phyloP scores from a whole-genome alignment of 164 flowering plant genomes.

The Kalanchoe fedtschenkoi region DNA sequence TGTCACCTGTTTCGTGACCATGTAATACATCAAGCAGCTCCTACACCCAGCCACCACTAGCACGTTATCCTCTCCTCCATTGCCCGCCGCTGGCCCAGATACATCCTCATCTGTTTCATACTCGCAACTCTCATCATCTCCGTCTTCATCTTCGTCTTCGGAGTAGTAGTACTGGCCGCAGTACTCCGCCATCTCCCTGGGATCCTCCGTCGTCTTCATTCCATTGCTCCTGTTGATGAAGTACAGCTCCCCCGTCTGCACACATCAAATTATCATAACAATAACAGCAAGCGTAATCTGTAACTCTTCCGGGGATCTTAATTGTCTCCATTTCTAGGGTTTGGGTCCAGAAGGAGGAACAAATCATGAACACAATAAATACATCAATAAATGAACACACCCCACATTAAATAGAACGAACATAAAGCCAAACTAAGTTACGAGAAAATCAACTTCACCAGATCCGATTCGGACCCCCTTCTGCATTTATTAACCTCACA shows the following conservation, averaged over 20 bases:
- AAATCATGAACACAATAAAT: not conserved
- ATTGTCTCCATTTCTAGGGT: not conserved
- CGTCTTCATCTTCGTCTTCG: constrained; percentile 35
- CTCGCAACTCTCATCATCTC: constrained; percentile 47
- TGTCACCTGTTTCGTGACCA: not conserved
- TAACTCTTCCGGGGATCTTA: not conserved
- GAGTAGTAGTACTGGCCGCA: constrained; percentile 22
- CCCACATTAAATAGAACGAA: not conserved
- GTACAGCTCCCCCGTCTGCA: constrained; percentile 85
- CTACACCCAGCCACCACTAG: constrained; percentile 1
- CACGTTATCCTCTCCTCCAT: not conserved
- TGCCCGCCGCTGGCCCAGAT: constrained; percentile 9
- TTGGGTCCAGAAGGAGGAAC: not conserved
- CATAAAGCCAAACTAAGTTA: not conserved
- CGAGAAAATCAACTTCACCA: not conserved
- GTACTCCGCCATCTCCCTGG: constrained; percentile 27
- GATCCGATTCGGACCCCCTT: not conserved
- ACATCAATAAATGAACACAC: constrained; percentile 1
- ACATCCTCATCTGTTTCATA: constrained; percentile 34
- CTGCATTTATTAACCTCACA: not conserved
- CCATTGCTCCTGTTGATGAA: constrained; percentile 78
- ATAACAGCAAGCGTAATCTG: not conserved
- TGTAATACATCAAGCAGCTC: constrained; percentile 5
- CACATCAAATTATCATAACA: not conserved
- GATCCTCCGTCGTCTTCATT: constrained; percentile 64